phyloP scores from a whole-genome alignment of 2,329 filamentous ascomycete genomes.

The Claviceps sp. region DNA sequence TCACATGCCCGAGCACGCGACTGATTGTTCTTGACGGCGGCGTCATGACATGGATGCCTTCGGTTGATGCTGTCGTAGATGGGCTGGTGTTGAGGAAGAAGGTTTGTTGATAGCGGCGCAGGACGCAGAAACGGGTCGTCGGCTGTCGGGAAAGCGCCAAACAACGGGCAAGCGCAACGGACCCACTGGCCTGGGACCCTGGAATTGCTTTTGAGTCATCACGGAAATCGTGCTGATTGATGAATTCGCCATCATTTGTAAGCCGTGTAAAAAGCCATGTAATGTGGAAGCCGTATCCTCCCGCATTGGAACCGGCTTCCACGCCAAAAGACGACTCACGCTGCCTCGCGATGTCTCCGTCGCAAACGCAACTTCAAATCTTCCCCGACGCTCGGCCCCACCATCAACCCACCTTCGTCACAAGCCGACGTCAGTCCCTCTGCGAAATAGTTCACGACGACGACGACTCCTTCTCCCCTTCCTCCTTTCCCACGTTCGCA shows the following conservation, averaged over 20 bases:
- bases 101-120: neutral
- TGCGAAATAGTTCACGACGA: neutral
- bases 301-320: too few relatives aligned
- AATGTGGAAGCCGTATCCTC: too few relatives aligned
- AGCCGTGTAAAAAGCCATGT: too few relatives aligned
- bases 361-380: too few relatives aligned
- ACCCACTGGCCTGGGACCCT: neutral
- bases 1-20: neutral
- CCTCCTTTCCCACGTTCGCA: neutral
- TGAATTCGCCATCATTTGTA: too few relatives aligned
- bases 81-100: neutral
- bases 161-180: neutral
- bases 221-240: too few relatives aligned
- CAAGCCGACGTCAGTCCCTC: neutral
- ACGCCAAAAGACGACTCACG: too few relatives aligned
- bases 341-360: too few relatives aligned
- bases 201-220: too few relatives aligned
- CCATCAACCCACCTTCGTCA: neutral
- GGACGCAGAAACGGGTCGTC: neutral
- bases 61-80: neutral
- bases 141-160: neutral
- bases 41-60: slow-evolving; percentile 1
- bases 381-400: too few relatives aligned
- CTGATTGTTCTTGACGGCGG: neutral
- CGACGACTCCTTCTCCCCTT: neutral